These are phyloP conservation scores for Wallemia hederae DNA, from an alignment of 1,284 basidiomycete genomes.

Conservation along the genomic window DNA sequence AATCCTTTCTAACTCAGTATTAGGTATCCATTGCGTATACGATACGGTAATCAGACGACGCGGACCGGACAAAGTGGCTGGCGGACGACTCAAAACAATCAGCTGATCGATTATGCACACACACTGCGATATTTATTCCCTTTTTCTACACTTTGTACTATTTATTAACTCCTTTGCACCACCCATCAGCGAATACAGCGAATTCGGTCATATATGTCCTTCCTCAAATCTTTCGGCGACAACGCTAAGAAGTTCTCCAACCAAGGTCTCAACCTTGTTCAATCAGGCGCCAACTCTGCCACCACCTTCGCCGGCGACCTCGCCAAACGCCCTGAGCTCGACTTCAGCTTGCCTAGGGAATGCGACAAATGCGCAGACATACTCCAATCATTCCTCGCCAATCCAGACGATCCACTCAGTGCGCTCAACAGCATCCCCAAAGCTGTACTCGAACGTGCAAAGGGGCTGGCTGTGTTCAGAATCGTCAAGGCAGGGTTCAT, in stretches of 20 bases:
- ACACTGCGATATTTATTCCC: background rate
- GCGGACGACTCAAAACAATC: background rate
- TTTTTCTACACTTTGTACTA: background rate
- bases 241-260: background rate
- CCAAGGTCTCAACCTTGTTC: background rate
- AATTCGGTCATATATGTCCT: background rate
- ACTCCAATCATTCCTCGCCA: conserved; percentile 27
- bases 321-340: background rate
- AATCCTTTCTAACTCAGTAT: background rate
- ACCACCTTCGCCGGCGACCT: background rate
- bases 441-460: conserved; percentile 59
- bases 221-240: background rate
- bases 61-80: background rate
- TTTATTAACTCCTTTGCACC: background rate
- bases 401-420: conserved; percentile 59
- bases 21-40: background rate
- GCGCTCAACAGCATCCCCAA: conserved; percentile 90
- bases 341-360: background rate
- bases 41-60: background rate
- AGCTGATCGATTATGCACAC: background rate
- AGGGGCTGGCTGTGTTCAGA: conserved; percentile 25
- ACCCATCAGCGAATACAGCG: background rate
- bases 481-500: conserved; percentile 56
- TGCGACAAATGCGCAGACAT: background rate
- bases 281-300: background rate